Conservation (phyloP, 2,329 filamentous ascomycete genomes). For the Chaetomiaceae sp. region DNA sequence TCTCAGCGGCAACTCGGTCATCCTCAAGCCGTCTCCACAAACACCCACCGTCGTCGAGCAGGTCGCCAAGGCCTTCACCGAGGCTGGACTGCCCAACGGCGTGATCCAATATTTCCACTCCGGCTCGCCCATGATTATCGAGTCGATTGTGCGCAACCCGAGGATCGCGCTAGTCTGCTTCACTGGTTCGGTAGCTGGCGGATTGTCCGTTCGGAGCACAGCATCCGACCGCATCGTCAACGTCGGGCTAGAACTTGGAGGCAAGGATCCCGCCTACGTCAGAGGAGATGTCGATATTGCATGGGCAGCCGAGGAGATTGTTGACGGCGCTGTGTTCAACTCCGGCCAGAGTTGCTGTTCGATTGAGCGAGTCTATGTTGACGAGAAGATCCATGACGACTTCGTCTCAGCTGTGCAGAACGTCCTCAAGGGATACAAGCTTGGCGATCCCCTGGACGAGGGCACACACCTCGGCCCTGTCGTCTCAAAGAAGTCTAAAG, state of each 20-base stretch:
- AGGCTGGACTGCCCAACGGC: slow-evolving; percentile 75
- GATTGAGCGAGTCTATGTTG: slow-evolving; percentile 86
- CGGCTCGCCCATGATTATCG: slow-evolving; percentile 71
- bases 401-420: slow-evolving; percentile 77
- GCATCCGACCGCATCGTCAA: slow-evolving; percentile 79
- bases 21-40: slow-evolving; percentile 91
- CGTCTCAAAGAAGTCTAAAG: slow-evolving; percentile 73
- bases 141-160: slow-evolving; percentile 72
- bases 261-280: slow-evolving; percentile 92
- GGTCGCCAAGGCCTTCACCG: slow-evolving; percentile 67
- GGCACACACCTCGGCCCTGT: slow-evolving; percentile 83
- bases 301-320: slow-evolving; percentile 91
- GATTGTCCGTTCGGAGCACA: slow-evolving; percentile 78
- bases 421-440: slow-evolving; percentile 74
- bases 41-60: slow-evolving; percentile 90
- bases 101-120: slow-evolving; percentile 92
- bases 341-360: slow-evolving; percentile 98
- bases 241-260: slow-evolving; percentile 86
- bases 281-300: slow-evolving; percentile 78
- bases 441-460: slow-evolving; percentile 82
- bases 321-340: slow-evolving; percentile 95
- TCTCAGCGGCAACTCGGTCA: slow-evolving; percentile 83
- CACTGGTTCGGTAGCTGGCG: slow-evolving; percentile 86
- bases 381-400: slow-evolving; percentile 74
- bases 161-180: slow-evolving; percentile 82